phyloP scores from a whole-genome alignment of 2,329 filamentous ascomycete genomes.

The Pezicula rhizophila region DNA sequence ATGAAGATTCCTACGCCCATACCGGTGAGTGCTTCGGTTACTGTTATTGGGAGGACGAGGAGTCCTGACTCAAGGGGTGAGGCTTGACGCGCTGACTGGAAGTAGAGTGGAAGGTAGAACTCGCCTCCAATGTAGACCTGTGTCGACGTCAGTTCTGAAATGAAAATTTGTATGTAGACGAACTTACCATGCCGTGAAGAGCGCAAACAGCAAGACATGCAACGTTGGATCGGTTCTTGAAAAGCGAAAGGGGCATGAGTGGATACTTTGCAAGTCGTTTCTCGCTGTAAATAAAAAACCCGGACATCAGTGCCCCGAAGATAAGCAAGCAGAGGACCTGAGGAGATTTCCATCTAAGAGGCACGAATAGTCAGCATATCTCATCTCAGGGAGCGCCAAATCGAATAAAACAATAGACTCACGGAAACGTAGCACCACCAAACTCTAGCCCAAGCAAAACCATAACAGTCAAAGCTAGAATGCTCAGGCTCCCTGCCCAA shows the following conservation, averaged over 20 bases:
- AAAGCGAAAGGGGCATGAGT: constrained; percentile 67
- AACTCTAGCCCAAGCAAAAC: constrained; percentile 64
- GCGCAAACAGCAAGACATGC: constrained; percentile 62
- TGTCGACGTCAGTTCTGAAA: not conserved
- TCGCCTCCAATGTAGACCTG: constrained; percentile 38
- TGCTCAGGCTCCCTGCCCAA: constrained; percentile 51
- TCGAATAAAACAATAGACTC: not conserved
- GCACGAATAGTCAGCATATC: not conserved
- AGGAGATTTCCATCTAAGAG: constrained; percentile 59
- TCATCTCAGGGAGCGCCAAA: not conserved
- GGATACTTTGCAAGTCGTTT: constrained; percentile 64
- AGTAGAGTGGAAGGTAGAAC: constrained; percentile 70
- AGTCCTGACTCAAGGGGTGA: constrained; percentile 64
- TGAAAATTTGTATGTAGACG: not conserved
- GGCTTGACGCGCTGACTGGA: constrained; percentile 60
- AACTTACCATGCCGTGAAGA: constrained; percentile 53
- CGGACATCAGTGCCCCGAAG: constrained; percentile 60
- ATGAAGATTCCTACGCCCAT: constrained; percentile 46
- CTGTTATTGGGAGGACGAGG: constrained; percentile 64
- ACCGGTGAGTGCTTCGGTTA: constrained; percentile 58
- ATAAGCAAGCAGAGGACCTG: constrained; percentile 70
- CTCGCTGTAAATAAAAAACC: constrained; percentile 60
- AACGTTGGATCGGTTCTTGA: constrained; percentile 58
- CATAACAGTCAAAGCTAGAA: constrained; percentile 63
- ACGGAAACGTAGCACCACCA: constrained; percentile 54